Conservation (phyloP, 1,139 yeast genomes). For the Saccharomyces hybrid region DNA sequence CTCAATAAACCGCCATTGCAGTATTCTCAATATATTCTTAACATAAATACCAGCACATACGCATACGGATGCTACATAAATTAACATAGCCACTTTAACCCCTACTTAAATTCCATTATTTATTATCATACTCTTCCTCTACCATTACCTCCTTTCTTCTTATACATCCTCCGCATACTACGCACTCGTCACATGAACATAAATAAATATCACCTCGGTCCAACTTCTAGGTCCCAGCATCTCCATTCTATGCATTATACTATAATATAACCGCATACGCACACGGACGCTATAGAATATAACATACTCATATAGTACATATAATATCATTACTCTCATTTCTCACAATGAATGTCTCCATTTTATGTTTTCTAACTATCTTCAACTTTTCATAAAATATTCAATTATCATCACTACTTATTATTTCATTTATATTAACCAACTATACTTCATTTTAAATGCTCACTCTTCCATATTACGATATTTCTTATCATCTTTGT, state of each 20-base stretch:
- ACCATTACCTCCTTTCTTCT: not conserved
- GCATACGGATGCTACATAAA: not conserved
- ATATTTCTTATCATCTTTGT: no score
- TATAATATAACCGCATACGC: not conserved
- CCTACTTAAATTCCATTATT: not conserved
- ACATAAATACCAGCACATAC: not conserved
- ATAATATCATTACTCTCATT: not conserved
- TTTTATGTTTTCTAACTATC: not conserved
- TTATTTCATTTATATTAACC: not conserved
- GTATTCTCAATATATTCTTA: not conserved
- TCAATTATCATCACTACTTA: not conserved
- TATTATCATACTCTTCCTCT: not conserved
- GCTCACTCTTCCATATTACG: no score
- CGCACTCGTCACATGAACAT: not conserved
- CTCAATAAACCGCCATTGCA: not conserved
- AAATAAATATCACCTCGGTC: not conserved
- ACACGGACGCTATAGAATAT: not conserved
- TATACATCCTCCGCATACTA: not conserved
- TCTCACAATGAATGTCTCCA: not conserved
- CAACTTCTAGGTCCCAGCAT: not conserved
- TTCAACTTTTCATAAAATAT: not conserved
- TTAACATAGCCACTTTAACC: not conserved
- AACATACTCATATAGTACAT: not conserved
- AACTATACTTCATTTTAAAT: no score
- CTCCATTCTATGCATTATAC: not conserved